Conservation (phyloP, 2,329 filamentous ascomycete species). For the Cadophora sp. region DNA sequence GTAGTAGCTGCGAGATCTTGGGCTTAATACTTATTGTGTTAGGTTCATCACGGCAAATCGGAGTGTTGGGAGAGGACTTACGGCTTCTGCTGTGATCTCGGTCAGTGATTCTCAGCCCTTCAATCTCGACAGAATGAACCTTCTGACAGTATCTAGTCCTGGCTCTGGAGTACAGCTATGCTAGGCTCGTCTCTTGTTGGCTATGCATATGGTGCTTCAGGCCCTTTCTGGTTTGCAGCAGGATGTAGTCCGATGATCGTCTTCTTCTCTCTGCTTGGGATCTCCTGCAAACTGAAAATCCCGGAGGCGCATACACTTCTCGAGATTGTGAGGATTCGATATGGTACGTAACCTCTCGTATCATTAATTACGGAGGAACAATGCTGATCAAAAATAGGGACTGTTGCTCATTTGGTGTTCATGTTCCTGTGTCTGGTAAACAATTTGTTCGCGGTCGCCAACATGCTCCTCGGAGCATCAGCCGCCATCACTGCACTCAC, state of each 20-base stretch:
- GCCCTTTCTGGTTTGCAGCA: conserved; percentile 64
- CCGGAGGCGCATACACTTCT: conserved; percentile 58
- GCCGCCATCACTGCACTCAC: conserved; percentile 44
- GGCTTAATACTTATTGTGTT: conserved; percentile 30
- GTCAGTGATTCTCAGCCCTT: conserved; percentile 54
- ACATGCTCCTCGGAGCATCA: conserved; percentile 54
- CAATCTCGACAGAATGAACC: no score
- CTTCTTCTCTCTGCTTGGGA: conserved; percentile 55
- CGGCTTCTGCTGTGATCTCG: conserved; percentile 60
- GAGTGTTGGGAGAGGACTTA: conserved; percentile 57
- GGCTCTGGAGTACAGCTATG: conserved; percentile 25
- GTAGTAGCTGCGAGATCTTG: not conserved
- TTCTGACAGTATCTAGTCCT: conserved; percentile 6
- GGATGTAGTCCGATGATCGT: conserved; percentile 57
- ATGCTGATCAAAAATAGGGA: not conserved
- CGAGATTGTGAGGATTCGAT: conserved; percentile 56
- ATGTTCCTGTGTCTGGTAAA: conserved; percentile 51
- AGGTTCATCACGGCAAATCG: conserved; percentile 57
- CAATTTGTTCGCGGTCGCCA: conserved; percentile 53
- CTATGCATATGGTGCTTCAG: conserved; percentile 75
- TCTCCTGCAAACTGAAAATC: conserved; percentile 56
- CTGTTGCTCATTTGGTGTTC: conserved; percentile 49
- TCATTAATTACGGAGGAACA: no score
- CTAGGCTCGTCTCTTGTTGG: conserved; percentile 44
- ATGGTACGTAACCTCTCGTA: conserved; percentile 46